Evolutionary conservation across 768 basidiomycete species (phyloP), one percentile per base, ranked within the genome.

Genomic region (Dictyophora rubrovolvata): DNA sequence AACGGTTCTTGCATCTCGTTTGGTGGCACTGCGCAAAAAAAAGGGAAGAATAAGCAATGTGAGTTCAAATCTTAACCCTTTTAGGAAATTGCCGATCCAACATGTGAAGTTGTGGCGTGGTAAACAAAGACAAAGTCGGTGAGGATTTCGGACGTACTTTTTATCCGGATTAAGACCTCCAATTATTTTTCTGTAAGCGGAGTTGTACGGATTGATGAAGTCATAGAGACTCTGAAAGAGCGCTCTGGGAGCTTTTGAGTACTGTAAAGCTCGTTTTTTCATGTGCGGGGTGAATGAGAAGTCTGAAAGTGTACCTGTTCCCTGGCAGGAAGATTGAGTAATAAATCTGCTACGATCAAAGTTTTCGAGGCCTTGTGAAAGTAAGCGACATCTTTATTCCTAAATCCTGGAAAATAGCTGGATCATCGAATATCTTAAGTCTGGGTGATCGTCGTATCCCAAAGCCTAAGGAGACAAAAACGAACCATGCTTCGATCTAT

Each of bases 381-480:
- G 71, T 90, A 92, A 0, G 90, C 88, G 14, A 93, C 81, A 55
- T 94, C 92, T 66, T 88, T 86, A 67, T 89, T 89, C 61, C 71
- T 74, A 65, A 82, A 79, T 0, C 85, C 85, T 10, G 83, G 74
- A 67, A 89, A 88, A 65, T 86, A 87, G 64, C 84, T 85, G 60
- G 52, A 6, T 22, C 5, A 18, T 56, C 10, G 12, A 17, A 12
- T 12, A 2, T 42, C 12, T 42, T 42, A 28, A 28, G 28, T 9
- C n/a, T n/a, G 36, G 14, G 36, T n/a, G 12, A 11, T n/a, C 21
- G 22, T n/a, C 12, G 4, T 14, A 14, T 21, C 42, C 46, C 35
- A 18, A 17, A 14, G 42, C 42, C 46, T 21, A 18, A 17, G 6
- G 42, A 35, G 35, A 35, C 2, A 55, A 9, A 37, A 53, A 34